Evolutionary conservation across 345 rosid species (phyloP), one percentile per base, ranked within the genome.

Genomic region (Hibiscus syriacus): DNA sequence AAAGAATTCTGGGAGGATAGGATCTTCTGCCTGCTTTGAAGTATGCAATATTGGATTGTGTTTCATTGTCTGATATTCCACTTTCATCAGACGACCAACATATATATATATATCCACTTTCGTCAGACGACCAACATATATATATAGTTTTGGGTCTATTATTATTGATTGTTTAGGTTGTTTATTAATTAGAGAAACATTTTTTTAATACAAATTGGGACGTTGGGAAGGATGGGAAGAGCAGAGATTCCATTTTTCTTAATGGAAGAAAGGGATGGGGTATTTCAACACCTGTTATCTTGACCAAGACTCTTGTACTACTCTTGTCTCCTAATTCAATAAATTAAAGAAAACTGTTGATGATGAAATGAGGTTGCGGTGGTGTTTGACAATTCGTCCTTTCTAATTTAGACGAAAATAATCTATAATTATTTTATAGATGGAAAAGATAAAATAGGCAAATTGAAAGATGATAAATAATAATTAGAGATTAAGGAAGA

Each of bases 241-340:
- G 83, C 89, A 85, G 95, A 84, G 88, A 86, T 86, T 80, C 89
- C 86, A 82, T 69, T 62, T 75, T 4, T 79, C 79, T 73, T 78
- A 72, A 81, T 81, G 80, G 78, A 69, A 73, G 84, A 86, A 85
- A 86, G 83, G 79, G 86, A 85, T 84, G 90, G 95, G 81, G 75
- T 78, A 78, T 71, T 75, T 75, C 83, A 78, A 73, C 73, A 74
- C 55, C 72, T 78, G 77, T 83, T 77, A 75, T 76, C 78, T 78
- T 81, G 80, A 76, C 82, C 80, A 68, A 71, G 75, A 67, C 78
- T 73, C 79, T 61, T 68, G 70, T 76, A 77, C 81, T 84, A 79
- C 66, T 75, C 75, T 73, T 76, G 70, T 50, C 54, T 69, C 78
- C 80, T 84, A 70, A 36, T 36, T 7, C 11, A 36, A 36, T 36